Evolutionary conservation across 169 alveolate genomes (phyloP).

Genomic region (Eimeria tenella): DNA sequence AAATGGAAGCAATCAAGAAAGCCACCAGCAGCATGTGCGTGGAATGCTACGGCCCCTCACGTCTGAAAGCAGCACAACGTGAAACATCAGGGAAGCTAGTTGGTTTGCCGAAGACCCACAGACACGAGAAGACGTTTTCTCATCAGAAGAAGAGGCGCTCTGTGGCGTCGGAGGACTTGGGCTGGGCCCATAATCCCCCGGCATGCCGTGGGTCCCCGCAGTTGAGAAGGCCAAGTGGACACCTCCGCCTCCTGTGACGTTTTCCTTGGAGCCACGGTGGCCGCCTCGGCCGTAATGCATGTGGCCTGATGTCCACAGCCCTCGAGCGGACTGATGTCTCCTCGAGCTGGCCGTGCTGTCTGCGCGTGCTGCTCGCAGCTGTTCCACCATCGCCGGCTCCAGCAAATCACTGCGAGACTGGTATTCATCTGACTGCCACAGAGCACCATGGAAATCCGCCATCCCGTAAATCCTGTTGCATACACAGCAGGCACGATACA

Average conservation of each 20-base stretch:
- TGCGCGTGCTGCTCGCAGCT: conserved; percentile 11
- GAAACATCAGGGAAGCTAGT: too few species aligned
- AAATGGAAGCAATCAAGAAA: neutral
- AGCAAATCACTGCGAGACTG: neutral
- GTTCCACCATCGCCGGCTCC: conserved; percentile 5
- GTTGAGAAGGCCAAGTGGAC: neutral
- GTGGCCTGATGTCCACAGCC: conserved; percentile 35
- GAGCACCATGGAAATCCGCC: neutral
- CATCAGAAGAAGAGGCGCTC: neutral
- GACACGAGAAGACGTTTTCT: too few species aligned
- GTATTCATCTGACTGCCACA: conserved; percentile 9
- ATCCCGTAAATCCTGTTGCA: conserved; percentile 6
- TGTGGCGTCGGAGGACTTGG: neutral
- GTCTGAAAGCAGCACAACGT: too few species aligned
- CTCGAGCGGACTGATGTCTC: neutral
- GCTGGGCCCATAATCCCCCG: neutral
- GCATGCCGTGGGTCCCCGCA: conserved; percentile 1
- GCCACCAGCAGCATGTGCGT: too few species aligned
- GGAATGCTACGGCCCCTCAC: too few species aligned
- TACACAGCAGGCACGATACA: neutral
- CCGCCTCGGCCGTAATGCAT: neutral
- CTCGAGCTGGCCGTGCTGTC: neutral
- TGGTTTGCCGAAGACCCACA: too few species aligned
- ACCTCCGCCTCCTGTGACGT: neutral
- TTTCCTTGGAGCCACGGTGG: neutral